phyloP scores from a whole-genome alignment of 495 filamentous ascomycete genomes.

The Terfezia claveryi region DNA sequence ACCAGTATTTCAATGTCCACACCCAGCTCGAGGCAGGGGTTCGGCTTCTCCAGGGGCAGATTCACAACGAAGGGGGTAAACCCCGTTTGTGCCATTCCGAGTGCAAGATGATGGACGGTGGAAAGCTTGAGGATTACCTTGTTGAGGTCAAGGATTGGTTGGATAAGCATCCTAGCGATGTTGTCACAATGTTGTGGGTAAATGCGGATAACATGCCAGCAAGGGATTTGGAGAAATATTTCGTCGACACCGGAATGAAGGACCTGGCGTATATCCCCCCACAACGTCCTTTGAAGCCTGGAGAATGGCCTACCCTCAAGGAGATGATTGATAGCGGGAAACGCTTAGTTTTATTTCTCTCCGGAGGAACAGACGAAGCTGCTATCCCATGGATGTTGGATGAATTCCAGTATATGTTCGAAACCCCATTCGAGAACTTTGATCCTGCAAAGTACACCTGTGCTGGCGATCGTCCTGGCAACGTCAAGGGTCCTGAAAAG shows the following conservation, averaged over 20 bases:
- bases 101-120: constrained; percentile 43
- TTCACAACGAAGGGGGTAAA: constrained; percentile 31
- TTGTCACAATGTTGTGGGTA: constrained; percentile 46
- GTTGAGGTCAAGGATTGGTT: constrained; percentile 38
- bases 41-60: constrained; percentile 47
- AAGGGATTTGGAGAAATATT: constrained; percentile 30
- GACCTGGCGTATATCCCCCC: constrained; percentile 35
- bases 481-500: constrained; percentile 21
- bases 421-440: constrained; percentile 37
- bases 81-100: constrained; percentile 44
- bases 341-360: constrained; percentile 40
- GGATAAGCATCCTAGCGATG: constrained; percentile 40
- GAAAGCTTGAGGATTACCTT: constrained; percentile 36
- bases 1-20: constrained; percentile 45
- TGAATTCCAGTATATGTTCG: constrained; percentile 51
- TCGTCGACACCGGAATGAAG: constrained; percentile 31
- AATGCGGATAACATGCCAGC: constrained; percentile 37
- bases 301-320: constrained; percentile 42
- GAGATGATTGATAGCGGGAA: constrained; percentile 36
- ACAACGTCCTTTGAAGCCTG: constrained; percentile 16
- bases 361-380: constrained; percentile 28
- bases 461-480: constrained; percentile 36
- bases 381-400: constrained; percentile 39
- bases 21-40: constrained; percentile 44
- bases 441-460: constrained; percentile 33